phyloP scores from a whole-genome alignment of 768 basidiomycete genomes.

The Mycena haematopus region DNA sequence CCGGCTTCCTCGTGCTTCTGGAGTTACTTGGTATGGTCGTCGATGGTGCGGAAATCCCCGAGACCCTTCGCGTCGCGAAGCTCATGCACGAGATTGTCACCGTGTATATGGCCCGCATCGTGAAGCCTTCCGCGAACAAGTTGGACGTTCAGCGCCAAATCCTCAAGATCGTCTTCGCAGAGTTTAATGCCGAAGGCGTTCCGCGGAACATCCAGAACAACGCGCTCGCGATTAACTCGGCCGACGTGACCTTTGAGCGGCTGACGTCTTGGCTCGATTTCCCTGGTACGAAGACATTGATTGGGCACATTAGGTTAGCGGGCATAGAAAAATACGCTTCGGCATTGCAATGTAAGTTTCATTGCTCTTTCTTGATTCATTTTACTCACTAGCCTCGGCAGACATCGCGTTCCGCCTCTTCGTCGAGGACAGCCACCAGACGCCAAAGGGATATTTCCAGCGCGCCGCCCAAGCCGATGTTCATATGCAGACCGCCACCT shows the following conservation, averaged over 20 bases:
- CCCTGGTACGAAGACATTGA: slow-evolving; percentile 21
- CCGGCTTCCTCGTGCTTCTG: slow-evolving; percentile 28
- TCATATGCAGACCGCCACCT: slow-evolving; percentile 25
- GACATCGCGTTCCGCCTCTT: slow-evolving; percentile 28
- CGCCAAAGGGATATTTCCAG: slow-evolving; percentile 28
- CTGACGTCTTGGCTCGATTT: slow-evolving; percentile 19
- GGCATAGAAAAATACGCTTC: slow-evolving; percentile 23
- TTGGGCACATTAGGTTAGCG: slow-evolving; percentile 11
- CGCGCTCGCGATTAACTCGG: slow-evolving; percentile 21
- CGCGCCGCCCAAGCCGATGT: slow-evolving; percentile 26
- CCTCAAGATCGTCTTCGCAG: slow-evolving; percentile 27
- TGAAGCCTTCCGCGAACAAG: slow-evolving; percentile 11
- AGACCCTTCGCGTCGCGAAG: slow-evolving; percentile 23
- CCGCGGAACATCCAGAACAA: slow-evolving; percentile 19
- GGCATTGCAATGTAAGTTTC: slow-evolving; percentile 24
- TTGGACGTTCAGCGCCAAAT: slow-evolving; percentile 23
- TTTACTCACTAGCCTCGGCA: slow-evolving; percentile 1
- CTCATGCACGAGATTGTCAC: slow-evolving; percentile 29
- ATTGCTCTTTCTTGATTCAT: background rate
- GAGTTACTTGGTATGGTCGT: slow-evolving; percentile 24
- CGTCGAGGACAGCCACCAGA: slow-evolving; percentile 25
- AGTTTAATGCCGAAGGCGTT: slow-evolving; percentile 29
- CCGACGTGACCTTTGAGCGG: slow-evolving; percentile 17
- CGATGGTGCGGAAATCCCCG: slow-evolving; percentile 22
- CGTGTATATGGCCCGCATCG: slow-evolving; percentile 26